Percentiles rank a stretch among this genome's conserved stretches.
phyloP scores from a whole-genome alignment of 768 basidiomycete genomes.

The Leccinum disarticulatum region DNA sequence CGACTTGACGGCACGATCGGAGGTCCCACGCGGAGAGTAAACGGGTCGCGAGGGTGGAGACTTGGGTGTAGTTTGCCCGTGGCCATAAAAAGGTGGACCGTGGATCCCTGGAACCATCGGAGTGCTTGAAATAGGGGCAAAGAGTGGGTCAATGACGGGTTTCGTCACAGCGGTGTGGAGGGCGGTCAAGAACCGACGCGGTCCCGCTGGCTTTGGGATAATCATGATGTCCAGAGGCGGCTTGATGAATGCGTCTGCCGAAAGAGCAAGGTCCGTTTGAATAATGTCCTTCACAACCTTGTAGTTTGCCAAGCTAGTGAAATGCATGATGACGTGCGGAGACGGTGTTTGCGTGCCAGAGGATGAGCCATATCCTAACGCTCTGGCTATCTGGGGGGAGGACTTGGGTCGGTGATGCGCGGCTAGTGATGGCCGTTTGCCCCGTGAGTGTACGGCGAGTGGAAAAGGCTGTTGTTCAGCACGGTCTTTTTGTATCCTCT shows the following conservation, averaged over 20 bases:
- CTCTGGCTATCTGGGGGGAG: slow-evolving; percentile 72
- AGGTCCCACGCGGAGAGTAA: slow-evolving; percentile 52
- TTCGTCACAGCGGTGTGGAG: slow-evolving; percentile 87
- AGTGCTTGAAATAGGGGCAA: slow-evolving; percentile 91
- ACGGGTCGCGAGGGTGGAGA: slow-evolving; percentile 45
- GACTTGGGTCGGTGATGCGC: slow-evolving; percentile 74
- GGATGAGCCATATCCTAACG: slow-evolving; percentile 39
- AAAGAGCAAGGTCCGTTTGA: slow-evolving; percentile 50
- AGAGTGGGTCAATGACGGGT: slow-evolving; percentile 87
- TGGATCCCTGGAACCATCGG: slow-evolving; percentile 74
- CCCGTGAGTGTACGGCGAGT: slow-evolving; percentile 42
- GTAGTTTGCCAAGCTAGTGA: slow-evolving; percentile 88
- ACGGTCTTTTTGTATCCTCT: slow-evolving; percentile 67
- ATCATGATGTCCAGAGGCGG: slow-evolving; percentile 89
- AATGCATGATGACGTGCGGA: slow-evolving; percentile 67
- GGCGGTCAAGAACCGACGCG: slow-evolving; percentile 88
- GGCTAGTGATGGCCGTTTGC: slow-evolving; percentile 68
- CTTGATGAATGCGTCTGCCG: slow-evolving; percentile 44
- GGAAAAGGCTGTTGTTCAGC: slow-evolving; percentile 45
- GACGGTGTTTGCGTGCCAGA: slow-evolving; percentile 31
- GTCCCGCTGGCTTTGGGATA: slow-evolving; percentile 95
- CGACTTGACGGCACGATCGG: slow-evolving; percentile 63
- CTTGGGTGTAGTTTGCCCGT: slow-evolving; percentile 35
- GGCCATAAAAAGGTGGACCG: slow-evolving; percentile 44
- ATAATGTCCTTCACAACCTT: slow-evolving; percentile 84